Conservation (phyloP, 78 protist species). For the Parvularia atlantis region DNA sequence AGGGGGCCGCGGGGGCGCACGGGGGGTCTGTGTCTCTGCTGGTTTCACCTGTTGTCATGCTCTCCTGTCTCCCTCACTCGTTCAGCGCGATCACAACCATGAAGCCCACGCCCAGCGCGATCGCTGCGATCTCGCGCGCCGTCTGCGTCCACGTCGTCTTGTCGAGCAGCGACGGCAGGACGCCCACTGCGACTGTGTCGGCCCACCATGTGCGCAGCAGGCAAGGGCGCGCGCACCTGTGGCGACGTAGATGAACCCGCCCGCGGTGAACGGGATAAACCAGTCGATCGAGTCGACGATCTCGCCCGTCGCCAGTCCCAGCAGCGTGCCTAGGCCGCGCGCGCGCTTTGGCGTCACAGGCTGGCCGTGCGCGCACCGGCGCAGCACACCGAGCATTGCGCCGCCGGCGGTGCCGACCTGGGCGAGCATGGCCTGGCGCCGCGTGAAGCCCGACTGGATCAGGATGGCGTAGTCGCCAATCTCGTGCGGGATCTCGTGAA, state of each 20-base stretch:
- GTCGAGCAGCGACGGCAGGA: too few relatives aligned
- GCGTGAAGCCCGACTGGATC: slow-evolving; percentile 30
- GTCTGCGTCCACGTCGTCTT: background rate
- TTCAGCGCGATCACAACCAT: slow-evolving; percentile 2
- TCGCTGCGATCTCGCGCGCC: background rate
- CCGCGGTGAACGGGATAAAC: slow-evolving; percentile 34
- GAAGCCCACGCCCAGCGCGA: background rate
- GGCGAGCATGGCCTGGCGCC: slow-evolving; percentile 13
- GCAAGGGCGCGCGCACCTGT: background rate
- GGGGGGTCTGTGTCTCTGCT: too few relatives aligned
- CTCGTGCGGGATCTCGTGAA: slow-evolving; percentile 71
- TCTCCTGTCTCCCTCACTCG: slow-evolving; percentile 7
- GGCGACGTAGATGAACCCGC: slow-evolving; percentile 53
- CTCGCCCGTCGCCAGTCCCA: background rate
- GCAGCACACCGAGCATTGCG: background rate
- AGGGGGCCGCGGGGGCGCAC: too few relatives aligned
- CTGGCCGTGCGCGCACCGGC: background rate
- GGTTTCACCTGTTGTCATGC: too few relatives aligned
- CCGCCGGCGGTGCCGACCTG: slow-evolving; percentile 37
- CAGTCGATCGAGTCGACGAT: background rate
- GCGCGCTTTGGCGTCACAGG: background rate
- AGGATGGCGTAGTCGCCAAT: slow-evolving; percentile 56
- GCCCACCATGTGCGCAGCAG: too few relatives aligned
- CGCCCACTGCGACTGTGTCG: too few relatives aligned
- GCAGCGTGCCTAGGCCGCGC: background rate